Conservation (phyloP, 2,329 filamentous ascomycete species). For the Ophiostoma angusticollis region DNA sequence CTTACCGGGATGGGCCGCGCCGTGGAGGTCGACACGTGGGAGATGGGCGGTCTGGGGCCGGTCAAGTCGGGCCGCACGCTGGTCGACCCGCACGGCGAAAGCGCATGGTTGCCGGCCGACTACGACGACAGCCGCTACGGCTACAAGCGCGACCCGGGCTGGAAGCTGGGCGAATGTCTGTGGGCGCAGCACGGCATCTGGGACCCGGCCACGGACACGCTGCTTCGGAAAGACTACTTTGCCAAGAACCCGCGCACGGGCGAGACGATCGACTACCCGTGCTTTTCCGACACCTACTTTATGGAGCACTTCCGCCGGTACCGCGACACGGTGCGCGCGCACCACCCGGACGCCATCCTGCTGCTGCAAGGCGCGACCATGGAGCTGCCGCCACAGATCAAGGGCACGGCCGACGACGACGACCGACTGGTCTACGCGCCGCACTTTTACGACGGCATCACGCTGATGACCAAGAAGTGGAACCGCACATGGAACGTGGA, state of each 20-base stretch:
- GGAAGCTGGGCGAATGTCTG: slow-evolving; percentile 87
- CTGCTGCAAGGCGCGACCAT: slow-evolving; percentile 85
- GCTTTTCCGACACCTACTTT: slow-evolving; percentile 85
- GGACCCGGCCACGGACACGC: slow-evolving; percentile 65
- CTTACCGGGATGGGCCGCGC: slow-evolving; percentile 82
- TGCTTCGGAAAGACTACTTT: slow-evolving; percentile 83
- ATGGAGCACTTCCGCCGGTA: slow-evolving; percentile 75
- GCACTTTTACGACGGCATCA: slow-evolving; percentile 95
- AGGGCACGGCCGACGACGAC: slow-evolving; percentile 80
- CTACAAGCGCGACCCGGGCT: slow-evolving; percentile 75
- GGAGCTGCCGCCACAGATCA: slow-evolving; percentile 79
- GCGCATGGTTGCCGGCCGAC: slow-evolving; percentile 68
- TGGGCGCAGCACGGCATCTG: slow-evolving; percentile 97
- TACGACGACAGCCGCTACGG: slow-evolving; percentile 83
- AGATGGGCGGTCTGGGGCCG: slow-evolving; percentile 84
- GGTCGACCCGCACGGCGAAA: slow-evolving; percentile 76
- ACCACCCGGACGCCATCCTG: slow-evolving; percentile 73
- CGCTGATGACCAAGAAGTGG: slow-evolving; percentile 96
- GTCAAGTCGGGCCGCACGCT: slow-evolving; percentile 75
- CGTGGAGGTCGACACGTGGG: slow-evolving; percentile 83
- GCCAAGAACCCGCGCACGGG: slow-evolving; percentile 63
- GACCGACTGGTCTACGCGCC: slow-evolving; percentile 82
- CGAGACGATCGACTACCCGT: slow-evolving; percentile 61
- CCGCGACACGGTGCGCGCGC: slow-evolving; percentile 55
- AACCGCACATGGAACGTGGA: slow-evolving; percentile 96